These are phyloP conservation scores for Blastocystis sp. DNA, from an alignment of 352 stramenopile genomes.

Conservation along the genomic window DNA sequence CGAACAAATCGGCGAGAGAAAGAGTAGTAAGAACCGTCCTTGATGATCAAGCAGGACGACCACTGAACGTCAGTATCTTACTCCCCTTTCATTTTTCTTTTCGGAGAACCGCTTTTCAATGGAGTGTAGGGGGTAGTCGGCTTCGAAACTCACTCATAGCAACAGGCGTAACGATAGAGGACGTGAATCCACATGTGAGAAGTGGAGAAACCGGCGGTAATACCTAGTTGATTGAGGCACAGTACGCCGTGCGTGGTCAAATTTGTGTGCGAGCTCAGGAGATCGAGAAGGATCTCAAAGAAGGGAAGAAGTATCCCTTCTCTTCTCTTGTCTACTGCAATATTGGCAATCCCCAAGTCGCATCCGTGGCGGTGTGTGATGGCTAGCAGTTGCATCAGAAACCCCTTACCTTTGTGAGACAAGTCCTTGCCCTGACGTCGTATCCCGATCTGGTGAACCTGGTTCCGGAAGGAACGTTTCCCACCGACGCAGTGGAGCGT, in stretches of 20 bases:
- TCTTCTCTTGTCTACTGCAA: constrained; percentile 87
- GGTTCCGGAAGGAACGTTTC: constrained; percentile 63
- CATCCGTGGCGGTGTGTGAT: neutral
- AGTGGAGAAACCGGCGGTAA: neutral
- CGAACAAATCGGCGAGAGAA: too few relatives aligned
- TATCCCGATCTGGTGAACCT: constrained; percentile 75
- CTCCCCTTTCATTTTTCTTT: neutral
- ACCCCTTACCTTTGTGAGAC: constrained; percentile 86
- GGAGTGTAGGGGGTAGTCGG: neutral
- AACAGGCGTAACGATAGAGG: constrained; percentile 30
- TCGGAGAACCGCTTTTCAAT: neutral
- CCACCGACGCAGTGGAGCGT: constrained; percentile 43
- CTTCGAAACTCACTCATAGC: constrained; percentile 2
- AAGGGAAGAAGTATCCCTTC: constrained; percentile 79
- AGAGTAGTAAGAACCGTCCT: neutral
- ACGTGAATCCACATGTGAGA: constrained; percentile 56
- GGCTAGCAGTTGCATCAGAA: constrained; percentile 79
- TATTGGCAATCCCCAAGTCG: constrained; percentile 87
- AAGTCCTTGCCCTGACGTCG: constrained; percentile 86
- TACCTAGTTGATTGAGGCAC: constrained; percentile 76
- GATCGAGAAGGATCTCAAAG: constrained; percentile 76
- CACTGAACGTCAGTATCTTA: neutral
- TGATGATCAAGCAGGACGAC: neutral
- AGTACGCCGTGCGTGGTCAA: constrained; percentile 85
- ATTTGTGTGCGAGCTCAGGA: constrained; percentile 80